phyloP scores from a whole-genome alignment of 2,329 filamentous ascomycete species.

The Metarhizium robertsii region DNA sequence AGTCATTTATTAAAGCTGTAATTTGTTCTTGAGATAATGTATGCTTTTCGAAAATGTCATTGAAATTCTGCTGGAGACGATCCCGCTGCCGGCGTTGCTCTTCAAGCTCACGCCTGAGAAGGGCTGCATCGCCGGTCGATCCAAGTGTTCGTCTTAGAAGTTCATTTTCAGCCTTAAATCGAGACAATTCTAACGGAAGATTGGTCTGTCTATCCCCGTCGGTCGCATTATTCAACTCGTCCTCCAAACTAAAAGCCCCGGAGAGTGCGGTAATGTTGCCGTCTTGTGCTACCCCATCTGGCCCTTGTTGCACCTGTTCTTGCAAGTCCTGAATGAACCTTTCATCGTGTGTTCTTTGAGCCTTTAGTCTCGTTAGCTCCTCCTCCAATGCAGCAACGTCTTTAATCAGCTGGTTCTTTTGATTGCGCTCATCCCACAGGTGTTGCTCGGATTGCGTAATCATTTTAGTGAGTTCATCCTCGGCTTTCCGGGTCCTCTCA shows the following conservation, averaged over 20 bases:
- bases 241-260: conserved; percentile 40
- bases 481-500: conserved; percentile 24
- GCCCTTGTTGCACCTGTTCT: conserved; percentile 42
- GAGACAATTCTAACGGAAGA: conserved; percentile 43
- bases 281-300: conserved; percentile 12
- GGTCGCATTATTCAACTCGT: conserved; percentile 46
- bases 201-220: conserved; percentile 28
- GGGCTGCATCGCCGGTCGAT: conserved; percentile 43
- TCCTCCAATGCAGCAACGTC: conserved; percentile 35
- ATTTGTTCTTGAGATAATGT: conserved; percentile 49
- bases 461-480: conserved; percentile 31
- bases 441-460: conserved; percentile 32
- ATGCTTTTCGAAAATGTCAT: conserved; percentile 49
- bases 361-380: conserved; percentile 37
- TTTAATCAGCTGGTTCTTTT: conserved; percentile 36
- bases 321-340: conserved; percentile 49
- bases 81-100: conserved; percentile 40
- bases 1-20: conserved; percentile 40
- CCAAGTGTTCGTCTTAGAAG: conserved; percentile 46
- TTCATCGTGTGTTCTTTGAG: conserved; percentile 40
- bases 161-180: conserved; percentile 53
- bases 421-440: conserved; percentile 32
- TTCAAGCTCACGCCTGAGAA: conserved; percentile 47
- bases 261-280: conserved; percentile 10
- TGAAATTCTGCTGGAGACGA: conserved; percentile 43